A percentile compares a stretch with the other conserved stretches of the same genome.
These are phyloP conservation scores for Curvularia hawaiiensis DNA, from an alignment of 2,329 filamentous ascomycete genomes.

Conservation along the genomic window DNA sequence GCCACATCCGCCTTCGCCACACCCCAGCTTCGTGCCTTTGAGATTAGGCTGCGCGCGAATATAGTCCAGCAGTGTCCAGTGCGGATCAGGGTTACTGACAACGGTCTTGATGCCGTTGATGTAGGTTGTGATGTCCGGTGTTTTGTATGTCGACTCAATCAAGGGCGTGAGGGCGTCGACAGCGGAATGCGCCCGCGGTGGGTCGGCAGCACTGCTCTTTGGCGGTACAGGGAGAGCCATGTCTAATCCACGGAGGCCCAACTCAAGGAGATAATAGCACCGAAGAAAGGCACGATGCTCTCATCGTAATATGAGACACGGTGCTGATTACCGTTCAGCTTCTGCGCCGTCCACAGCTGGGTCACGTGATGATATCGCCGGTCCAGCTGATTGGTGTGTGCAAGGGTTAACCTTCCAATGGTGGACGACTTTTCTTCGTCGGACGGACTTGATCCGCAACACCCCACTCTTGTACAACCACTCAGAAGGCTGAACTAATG, in stretches of 20 bases:
- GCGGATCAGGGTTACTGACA: conserved; percentile 85
- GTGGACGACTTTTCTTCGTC: conserved; percentile 6
- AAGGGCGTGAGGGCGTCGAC: conserved; percentile 62
- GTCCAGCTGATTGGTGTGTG: conserved; percentile 18
- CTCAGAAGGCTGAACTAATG: background rate
- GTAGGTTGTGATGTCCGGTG: conserved; percentile 74
- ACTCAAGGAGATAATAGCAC: background rate
- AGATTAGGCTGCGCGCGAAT: conserved; percentile 80
- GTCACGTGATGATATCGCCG: conserved; percentile 33
- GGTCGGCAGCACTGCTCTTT: conserved; percentile 34
- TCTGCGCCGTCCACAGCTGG: conserved; percentile 16
- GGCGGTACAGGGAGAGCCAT: conserved; percentile 42
- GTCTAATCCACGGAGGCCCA: conserved; percentile 4
- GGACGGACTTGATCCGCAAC: conserved; percentile 2
- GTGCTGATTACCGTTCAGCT: conserved; percentile 21
- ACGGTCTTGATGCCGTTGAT: conserved; percentile 87
- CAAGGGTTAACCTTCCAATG: conserved; percentile 7
- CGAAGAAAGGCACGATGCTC: background rate
- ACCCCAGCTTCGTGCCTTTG: conserved; percentile 94
- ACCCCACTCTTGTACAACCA: conserved; percentile 31
- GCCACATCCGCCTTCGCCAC: conserved; percentile 92
- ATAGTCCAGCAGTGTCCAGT: conserved; percentile 89
- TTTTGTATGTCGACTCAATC: conserved; percentile 80
- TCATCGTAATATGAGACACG: conserved; percentile 9
- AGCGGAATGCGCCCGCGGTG: conserved; percentile 33